Evolutionary conservation across 2,329 filamentous ascomycete genomes (phyloP).

Genomic region (Fusarium denticulatum): DNA sequence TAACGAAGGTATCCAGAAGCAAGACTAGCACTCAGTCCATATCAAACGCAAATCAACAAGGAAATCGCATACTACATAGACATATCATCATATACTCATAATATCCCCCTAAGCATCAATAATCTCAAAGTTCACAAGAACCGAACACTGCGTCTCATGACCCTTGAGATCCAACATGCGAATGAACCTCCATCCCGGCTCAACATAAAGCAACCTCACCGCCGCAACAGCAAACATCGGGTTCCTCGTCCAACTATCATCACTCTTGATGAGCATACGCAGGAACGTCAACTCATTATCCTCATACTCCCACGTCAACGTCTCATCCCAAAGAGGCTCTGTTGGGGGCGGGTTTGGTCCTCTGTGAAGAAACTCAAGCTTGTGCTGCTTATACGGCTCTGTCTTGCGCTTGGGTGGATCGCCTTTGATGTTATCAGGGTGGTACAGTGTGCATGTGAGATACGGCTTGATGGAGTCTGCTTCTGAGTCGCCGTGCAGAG

Average conservation of each 20-base stretch:
- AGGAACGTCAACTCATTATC: slow-evolving; percentile 74
- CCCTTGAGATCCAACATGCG: slow-evolving; percentile 73
- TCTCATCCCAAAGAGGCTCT: slow-evolving; percentile 74
- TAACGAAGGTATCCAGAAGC: background rate
- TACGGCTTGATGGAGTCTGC: slow-evolving; percentile 69
- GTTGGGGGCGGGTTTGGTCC: slow-evolving; percentile 67
- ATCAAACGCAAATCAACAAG: background rate
- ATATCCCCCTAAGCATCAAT: slow-evolving; percentile 48
- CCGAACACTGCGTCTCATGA: slow-evolving; percentile 68
- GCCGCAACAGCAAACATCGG: slow-evolving; percentile 70
- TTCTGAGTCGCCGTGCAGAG: slow-evolving; percentile 61
- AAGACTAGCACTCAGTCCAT: background rate
- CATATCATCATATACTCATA: slow-evolving; percentile 14
- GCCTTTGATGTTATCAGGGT: slow-evolving; percentile 61
- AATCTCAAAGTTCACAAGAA: slow-evolving; percentile 71
- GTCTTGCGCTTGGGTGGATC: slow-evolving; percentile 71
- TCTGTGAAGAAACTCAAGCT: slow-evolving; percentile 63
- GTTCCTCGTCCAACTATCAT: slow-evolving; percentile 70
- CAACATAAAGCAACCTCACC: slow-evolving; percentile 66
- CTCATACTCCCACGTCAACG: slow-evolving; percentile 73
- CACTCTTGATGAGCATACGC: slow-evolving; percentile 73
- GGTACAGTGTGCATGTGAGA: slow-evolving; percentile 71
- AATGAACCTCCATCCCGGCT: slow-evolving; percentile 70
- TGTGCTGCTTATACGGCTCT: slow-evolving; percentile 67
- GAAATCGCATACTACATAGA: background rate